These are phyloP conservation scores for Phytopythium helicoides DNA, from an alignment of 352 stramenopile genomes.

Conservation along the genomic window DNA sequence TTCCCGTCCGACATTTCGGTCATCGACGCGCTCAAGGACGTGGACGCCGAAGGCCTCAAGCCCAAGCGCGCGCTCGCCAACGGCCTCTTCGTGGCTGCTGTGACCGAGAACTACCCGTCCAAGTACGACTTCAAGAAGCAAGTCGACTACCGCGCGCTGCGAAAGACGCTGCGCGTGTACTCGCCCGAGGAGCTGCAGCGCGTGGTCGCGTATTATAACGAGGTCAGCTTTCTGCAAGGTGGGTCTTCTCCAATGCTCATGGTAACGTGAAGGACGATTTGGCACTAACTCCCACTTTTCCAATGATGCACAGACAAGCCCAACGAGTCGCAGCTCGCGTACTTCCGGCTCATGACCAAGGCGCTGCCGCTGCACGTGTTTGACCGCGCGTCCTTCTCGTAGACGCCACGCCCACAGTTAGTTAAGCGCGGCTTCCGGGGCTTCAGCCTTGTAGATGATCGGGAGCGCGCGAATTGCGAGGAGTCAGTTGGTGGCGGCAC, in stretches of 20 bases:
- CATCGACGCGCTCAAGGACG: slow-evolving; percentile 71
- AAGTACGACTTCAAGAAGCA: slow-evolving; percentile 79
- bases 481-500: background rate
- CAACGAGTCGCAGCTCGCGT: slow-evolving; percentile 65
- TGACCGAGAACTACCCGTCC: slow-evolving; percentile 82
- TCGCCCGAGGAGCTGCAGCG: slow-evolving; percentile 68
- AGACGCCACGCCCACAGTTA: slow-evolving; percentile 14
- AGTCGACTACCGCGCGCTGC: slow-evolving; percentile 75
- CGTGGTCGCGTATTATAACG: slow-evolving; percentile 84
- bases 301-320: slow-evolving; percentile 49
- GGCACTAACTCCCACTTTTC: slow-evolving; percentile 1
- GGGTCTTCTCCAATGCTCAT: slow-evolving; percentile 5
- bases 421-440: background rate
- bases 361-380: slow-evolving; percentile 74
- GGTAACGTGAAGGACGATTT: background rate
- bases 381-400: slow-evolving; percentile 83
- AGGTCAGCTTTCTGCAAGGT: slow-evolving; percentile 75
- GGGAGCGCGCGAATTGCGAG: too few relatives aligned
- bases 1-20: slow-evolving; percentile 76
- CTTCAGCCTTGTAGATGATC: too few relatives aligned
- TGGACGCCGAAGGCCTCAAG: slow-evolving; percentile 60
- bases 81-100: slow-evolving; percentile 78
- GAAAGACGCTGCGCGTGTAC: slow-evolving; percentile 78
- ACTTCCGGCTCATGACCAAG: slow-evolving; percentile 88
- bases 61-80: slow-evolving; percentile 67